phyloP scores from a whole-genome alignment of 2,329 filamentous ascomycete species.

The Pseudodiploospora longispora region DNA sequence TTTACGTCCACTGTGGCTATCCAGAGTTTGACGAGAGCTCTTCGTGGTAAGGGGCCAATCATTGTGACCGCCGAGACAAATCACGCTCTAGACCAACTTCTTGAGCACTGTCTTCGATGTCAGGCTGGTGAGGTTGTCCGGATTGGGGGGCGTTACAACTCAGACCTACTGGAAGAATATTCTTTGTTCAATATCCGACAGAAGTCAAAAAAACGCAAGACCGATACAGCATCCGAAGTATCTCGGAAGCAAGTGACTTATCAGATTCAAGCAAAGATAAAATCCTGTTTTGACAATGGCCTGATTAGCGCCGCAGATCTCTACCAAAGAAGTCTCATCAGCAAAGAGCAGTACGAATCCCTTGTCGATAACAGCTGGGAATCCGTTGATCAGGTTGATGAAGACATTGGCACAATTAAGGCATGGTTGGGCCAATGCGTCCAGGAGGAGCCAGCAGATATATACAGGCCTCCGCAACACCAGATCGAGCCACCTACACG shows the following conservation, averaged over 20 bases:
- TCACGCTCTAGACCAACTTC: slow-evolving; percentile 77
- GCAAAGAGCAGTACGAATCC: slow-evolving; percentile 53
- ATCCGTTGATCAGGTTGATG: background rate
- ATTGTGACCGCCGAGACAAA: slow-evolving; percentile 83
- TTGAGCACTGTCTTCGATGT: slow-evolving; percentile 48
- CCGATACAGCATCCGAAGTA: slow-evolving; percentile 3
- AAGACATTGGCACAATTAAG: background rate
- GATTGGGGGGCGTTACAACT: slow-evolving; percentile 60
- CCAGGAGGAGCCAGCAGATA: background rate
- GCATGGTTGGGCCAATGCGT: slow-evolving; percentile 12
- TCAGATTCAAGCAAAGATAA: slow-evolving; percentile 8
- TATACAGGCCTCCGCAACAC: background rate
- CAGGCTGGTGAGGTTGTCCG: slow-evolving; percentile 48
- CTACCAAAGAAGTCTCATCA: slow-evolving; percentile 48
- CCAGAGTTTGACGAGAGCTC: slow-evolving; percentile 35
- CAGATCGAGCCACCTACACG: too few relatives aligned
- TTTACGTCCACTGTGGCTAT: slow-evolving; percentile 69
- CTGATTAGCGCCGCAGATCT: slow-evolving; percentile 50
- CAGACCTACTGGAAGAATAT: slow-evolving; percentile 54
- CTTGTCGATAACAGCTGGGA: slow-evolving; percentile 41
- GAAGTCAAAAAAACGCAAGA: slow-evolving; percentile 11
- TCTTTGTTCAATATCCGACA: slow-evolving; percentile 57
- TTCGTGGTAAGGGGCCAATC: slow-evolving; percentile 56
- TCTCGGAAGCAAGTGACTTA: slow-evolving; percentile 8
- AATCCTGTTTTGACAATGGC: slow-evolving; percentile 25